Evolutionary conservation across 2,329 filamentous ascomycete genomes (phyloP), one percentile per base, ranked within the genome.

Genomic region (Nemania diffusa): DNA sequence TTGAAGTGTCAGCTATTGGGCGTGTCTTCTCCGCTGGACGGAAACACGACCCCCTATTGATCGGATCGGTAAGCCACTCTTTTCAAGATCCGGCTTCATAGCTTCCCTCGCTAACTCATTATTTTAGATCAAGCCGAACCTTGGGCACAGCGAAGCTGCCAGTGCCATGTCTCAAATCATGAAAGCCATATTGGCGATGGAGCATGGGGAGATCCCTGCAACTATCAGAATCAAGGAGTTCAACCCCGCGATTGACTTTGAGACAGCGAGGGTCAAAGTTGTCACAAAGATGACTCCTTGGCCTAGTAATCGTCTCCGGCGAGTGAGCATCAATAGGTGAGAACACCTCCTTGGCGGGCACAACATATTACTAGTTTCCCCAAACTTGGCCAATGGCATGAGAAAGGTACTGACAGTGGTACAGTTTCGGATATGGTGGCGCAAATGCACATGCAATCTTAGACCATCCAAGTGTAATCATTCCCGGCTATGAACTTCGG

Each of bases 1-100:
- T 76, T 2, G 82, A 84, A 65, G 75, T 79, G 1, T 56, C 67
- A 2, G 81, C 79, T 5, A 73, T 81, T 5, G 48, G 58, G 2
- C 13, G 17, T 1, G 55, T 59, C 2, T 60, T 65, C 29, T 15
- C 55, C 17, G 8, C 50, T 3, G 46, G 29, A 8, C 46, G 46
- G 7, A n/a, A n/a, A 20, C 32, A 42, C 22, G 37, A 62, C 29
- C 59, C 51, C 2, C 17, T 62, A 24, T 37, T 55, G 34, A 50
- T 62, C 3, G 58, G 58, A 20, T 61, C 58, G 4, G 40, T 62
- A 32, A 53, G 58, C 15, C 6, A 13, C 8, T 26, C 3, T 22
- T 15, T 40, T 13, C 29, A n/a, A 2, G 13, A 9, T 9, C 13
- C 4, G 15, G n/a, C 20, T 7, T 20, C 34, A 22, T 11, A n/a